Evolutionary conservation across 1,284 basidiomycete species (phyloP), one percentile per base, ranked within the genome.

Genomic region (Trametes polyzona): DNA sequence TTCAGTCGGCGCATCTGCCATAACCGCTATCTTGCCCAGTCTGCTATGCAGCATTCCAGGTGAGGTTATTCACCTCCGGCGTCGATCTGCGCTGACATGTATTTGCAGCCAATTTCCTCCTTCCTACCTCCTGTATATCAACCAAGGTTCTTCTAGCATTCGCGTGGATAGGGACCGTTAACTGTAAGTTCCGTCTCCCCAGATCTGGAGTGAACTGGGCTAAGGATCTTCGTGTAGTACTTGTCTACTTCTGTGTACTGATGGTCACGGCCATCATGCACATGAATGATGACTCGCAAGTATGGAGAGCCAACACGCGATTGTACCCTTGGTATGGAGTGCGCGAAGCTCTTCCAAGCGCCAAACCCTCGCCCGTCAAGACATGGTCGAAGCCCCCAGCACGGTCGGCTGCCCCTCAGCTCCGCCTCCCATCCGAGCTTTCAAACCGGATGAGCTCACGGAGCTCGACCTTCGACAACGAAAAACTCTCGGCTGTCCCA

Each of bases 121-220:
- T 64, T 33, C 47, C 51, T 47, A 71, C 69, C 57, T 69, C 73
- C 12, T 92, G 90, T 67, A 69, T 71, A 9, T 88, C 89, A n/a
- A 75, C 77, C 19, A 76, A 70, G 51, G 75, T 87, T 24, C 73
- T 90, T 32, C 69, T 84, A 60, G 85, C 78, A 4, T 88, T 90
- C 65, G 76, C 83, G 39, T 92, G 89, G 90, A 73, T 82, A 32
- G 80, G 75, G 64, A 76, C 82, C 32, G 67, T 78, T 33, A 74
- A 78, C 40, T 68, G 88, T 92, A 63, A 66, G 88, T 62, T 19
- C 39, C 43, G n/a, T 16, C 35, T 30, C 42, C 23, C 46, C 61
- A 4, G 7, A 7, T 50, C 23, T 24, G 23, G 3, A 32, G 51
- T 32, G n/a, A 17, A 46, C 11, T 16, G 40, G 24, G 30, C 24